These are phyloP conservation scores for Papilionanthe hybrid DNA, from an alignment of 116 monocot species.

Conservation along the genomic window DNA sequence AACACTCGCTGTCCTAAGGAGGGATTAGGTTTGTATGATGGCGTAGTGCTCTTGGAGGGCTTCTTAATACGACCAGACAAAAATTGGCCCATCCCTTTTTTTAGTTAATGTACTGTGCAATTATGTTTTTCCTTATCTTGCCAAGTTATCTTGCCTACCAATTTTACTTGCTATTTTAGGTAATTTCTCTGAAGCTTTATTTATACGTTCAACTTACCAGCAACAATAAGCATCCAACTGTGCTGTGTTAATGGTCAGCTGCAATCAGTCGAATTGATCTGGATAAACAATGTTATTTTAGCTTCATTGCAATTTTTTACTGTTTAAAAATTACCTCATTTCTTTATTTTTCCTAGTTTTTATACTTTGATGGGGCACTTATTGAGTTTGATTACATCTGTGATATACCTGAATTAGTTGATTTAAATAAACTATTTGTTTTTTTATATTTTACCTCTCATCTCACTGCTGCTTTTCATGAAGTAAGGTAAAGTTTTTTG, in stretches of 20 bases:
- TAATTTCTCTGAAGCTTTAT: no score
- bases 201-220: no score
- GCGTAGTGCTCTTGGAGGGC: no score
- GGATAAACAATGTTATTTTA: neutral
- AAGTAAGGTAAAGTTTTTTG: conserved; percentile 80
- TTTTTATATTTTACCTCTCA: conserved; percentile 5
- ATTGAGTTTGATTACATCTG: neutral
- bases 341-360: neutral
- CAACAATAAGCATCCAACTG: neutral
- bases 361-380: neutral
- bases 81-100: no score
- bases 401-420: neutral
- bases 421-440: neutral
- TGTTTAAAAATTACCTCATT: neutral
- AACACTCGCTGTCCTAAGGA: no score
- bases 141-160: no score
- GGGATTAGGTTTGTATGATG: no score
- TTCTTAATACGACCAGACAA: no score
- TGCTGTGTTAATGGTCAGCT: neutral
- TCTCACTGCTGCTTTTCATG: conserved; percentile 15
- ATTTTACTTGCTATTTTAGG: no score
- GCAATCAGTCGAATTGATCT: neutral
- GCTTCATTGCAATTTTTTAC: neutral
- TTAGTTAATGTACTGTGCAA: no score
- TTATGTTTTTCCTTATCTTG: no score